phyloP scores from a whole-genome alignment of 768 basidiomycete genomes.

The Lactifluus piperatus region DNA sequence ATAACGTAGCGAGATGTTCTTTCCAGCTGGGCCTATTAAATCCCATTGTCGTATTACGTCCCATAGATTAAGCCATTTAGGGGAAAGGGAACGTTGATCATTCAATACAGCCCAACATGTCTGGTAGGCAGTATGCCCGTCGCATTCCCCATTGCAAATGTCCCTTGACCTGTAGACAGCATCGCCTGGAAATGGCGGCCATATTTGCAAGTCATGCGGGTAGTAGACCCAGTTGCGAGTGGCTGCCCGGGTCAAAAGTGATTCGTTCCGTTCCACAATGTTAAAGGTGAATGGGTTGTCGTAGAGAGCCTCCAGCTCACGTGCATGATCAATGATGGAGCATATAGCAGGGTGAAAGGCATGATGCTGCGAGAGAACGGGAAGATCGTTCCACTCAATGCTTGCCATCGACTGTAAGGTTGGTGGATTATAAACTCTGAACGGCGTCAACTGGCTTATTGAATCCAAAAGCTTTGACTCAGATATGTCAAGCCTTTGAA shows the following conservation, averaged over 20 bases:
- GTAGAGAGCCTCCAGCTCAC: background rate
- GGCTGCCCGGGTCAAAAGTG: background rate
- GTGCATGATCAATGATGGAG: background rate
- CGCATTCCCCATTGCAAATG: background rate
- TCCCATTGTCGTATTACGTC: background rate
- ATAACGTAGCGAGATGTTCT: background rate
- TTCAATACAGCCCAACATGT: background rate
- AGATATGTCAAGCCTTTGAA: constrained; percentile 27
- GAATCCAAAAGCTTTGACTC: background rate
- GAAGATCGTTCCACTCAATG: background rate
- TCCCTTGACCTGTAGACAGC: background rate
- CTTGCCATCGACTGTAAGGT: background rate
- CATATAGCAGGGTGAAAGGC: background rate
- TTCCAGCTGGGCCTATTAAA: background rate
- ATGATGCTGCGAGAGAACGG: constrained; percentile 5
- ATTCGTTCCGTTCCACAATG: background rate
- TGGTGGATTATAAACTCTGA: background rate
- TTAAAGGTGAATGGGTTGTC: background rate
- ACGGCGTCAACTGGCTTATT: background rate
- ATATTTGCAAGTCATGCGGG: background rate
- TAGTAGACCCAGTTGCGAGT: constrained; percentile 3
- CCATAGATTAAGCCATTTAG: background rate
- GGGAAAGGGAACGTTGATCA: background rate
- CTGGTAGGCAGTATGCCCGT: background rate
- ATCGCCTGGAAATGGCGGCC: background rate